Evolutionary conservation across 2,329 filamentous ascomycete species (phyloP).

Genomic region (Colletotrichum agaves): DNA sequence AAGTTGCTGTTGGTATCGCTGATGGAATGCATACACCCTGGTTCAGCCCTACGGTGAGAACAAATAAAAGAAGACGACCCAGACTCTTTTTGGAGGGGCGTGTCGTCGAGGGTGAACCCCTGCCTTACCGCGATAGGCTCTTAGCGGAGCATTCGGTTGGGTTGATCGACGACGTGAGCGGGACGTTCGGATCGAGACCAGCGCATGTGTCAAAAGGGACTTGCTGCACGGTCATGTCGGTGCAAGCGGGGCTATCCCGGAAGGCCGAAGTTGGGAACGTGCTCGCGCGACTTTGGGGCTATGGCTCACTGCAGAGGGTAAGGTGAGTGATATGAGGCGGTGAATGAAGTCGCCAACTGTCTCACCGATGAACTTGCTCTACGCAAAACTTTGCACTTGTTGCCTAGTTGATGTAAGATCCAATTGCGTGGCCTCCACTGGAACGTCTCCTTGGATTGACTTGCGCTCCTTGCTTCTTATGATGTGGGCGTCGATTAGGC

Average conservation of each 20-base stretch:
- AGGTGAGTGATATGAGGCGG: background rate
- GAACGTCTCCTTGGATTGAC: too few relatives aligned
- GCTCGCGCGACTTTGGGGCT: background rate
- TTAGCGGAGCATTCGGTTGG: slow-evolving; percentile 17
- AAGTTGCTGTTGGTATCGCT: background rate
- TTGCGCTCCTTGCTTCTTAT: too few relatives aligned
- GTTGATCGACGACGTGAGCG: slow-evolving; percentile 32
- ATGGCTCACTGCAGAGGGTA: background rate
- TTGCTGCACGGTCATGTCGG: slow-evolving; percentile 26
- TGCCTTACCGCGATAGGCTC: slow-evolving; percentile 8
- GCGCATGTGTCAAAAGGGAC: slow-evolving; percentile 14
- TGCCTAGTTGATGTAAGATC: too few relatives aligned
- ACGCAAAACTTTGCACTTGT: too few relatives aligned
- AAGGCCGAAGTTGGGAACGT: slow-evolving; percentile 2
- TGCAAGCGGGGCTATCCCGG: slow-evolving; percentile 8
- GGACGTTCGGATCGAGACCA: slow-evolving; percentile 32
- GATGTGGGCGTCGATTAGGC: too few relatives aligned
- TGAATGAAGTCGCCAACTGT: background rate
- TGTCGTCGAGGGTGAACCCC: slow-evolving; percentile 15
- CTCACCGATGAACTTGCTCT: too few relatives aligned
- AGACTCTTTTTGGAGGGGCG: slow-evolving; percentile 2
- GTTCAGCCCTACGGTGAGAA: slow-evolving; percentile 20
- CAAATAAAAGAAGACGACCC: background rate
- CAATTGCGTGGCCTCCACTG: too few relatives aligned
- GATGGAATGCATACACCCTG: slow-evolving; percentile 1